phyloP scores from a whole-genome alignment of 129 eudicot species.

The Saposhnikovia divaricata region DNA sequence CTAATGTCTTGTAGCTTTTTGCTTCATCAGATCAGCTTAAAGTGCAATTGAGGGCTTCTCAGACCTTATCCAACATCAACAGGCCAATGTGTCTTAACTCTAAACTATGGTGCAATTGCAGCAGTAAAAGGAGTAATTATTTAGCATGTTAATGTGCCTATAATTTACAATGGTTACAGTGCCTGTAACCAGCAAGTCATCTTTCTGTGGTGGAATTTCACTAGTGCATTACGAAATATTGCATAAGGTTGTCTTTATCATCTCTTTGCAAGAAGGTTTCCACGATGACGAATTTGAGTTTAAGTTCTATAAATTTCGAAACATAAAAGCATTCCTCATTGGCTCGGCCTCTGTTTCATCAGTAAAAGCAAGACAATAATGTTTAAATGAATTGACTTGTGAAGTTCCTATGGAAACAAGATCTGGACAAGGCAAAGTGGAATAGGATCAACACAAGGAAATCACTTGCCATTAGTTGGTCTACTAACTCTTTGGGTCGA shows the following conservation, averaged over 20 bases:
- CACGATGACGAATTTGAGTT: not conserved
- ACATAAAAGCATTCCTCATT: not conserved
- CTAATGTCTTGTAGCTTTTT: slow-evolving; percentile 30
- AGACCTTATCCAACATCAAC: slow-evolving; percentile 7
- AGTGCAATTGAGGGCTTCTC: slow-evolving; percentile 20
- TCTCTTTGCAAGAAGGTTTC: not conserved
- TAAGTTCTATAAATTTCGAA: not conserved
- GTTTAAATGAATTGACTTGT: no score
- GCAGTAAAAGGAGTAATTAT: no score
- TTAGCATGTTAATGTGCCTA: not conserved
- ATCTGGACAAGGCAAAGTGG: no score
- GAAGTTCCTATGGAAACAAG: no score
- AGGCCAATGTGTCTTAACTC: slow-evolving; percentile 7
- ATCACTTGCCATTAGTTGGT: no score
- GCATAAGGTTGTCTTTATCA: not conserved
- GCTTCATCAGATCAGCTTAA: slow-evolving; percentile 13
- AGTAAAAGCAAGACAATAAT: not conserved
- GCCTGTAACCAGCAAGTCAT: not conserved
- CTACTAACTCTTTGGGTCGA: no score
- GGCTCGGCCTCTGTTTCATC: not conserved
- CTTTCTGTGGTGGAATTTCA: not conserved
- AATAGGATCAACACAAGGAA: not conserved
- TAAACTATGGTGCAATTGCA: not conserved
- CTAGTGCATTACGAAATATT: not conserved
- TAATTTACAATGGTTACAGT: not conserved